Evolutionary conservation across 1,284 basidiomycete genomes (phyloP), one percentile per base, ranked within the genome.

Genomic region (Cutaneotrichosporon daszewskae): DNA sequence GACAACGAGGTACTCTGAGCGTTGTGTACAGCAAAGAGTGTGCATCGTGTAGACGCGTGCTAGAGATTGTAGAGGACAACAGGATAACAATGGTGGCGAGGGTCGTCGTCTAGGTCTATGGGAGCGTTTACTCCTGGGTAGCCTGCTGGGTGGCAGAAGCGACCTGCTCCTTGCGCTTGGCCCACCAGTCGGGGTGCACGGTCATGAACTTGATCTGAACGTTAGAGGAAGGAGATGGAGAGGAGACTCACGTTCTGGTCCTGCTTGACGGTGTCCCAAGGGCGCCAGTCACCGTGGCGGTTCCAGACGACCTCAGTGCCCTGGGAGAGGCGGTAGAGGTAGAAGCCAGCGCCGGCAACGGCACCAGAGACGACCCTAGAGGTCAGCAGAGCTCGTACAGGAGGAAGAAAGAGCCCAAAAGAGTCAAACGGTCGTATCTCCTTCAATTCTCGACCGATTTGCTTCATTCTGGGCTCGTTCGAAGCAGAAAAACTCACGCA

Each of bases 221-320:
- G 47, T 38, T 35, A 35, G 36, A 18, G 5, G 2, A 14, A 20
- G 23, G 31, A 17, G 26, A 24, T 28, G 37, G 25, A 50, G 37
- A 64, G 20, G 26, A 27, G 17, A 42, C 34, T 53, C 40, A 64
- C 52, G 62, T 67, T 68, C 54, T 66, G 51, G 58, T 68, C 59
- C 50, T 64, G 61, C 59, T 63, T 60, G 61, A 69, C 53, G 33
- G 59, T 63, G 58, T 69, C 65, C 66, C 66, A 69, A 36, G 66
- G 66, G 47, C 51, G 56, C 65, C 62, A 66, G 59, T 67, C 64
- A 52, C 59, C 57, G 32, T 53, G 35, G 45, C 66, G 56, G 64
- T 69, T 58, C 66, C 66, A 69, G 37, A 65, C 63, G 46, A 69
- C 66, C 58, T 69, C 66, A 27, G 59, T 47, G 37, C 65, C 65